These are phyloP conservation scores for Penicillium sumatraense DNA, from an alignment of 2,329 filamentous ascomycete species.

Conservation along the genomic window DNA sequence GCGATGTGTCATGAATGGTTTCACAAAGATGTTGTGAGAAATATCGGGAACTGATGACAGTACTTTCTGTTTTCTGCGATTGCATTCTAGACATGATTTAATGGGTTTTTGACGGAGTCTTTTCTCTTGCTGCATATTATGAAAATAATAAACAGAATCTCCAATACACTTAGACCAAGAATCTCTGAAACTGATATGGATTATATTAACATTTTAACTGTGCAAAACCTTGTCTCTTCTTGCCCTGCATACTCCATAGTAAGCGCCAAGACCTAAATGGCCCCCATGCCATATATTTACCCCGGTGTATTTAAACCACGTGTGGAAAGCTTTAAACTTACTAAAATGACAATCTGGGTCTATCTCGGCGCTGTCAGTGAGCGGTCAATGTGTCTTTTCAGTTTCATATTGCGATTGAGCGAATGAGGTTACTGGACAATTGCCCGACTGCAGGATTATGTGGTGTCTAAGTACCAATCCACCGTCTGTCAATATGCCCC, in stretches of 20 bases:
- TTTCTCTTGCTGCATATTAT: conserved; percentile 19
- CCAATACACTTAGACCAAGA: neutral
- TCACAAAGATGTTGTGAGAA: neutral
- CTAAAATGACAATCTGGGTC: conserved; percentile 9
- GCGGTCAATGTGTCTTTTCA: neutral
- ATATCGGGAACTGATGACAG: neutral
- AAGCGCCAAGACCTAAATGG: conserved; percentile 13
- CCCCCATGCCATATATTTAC: conserved; percentile 13
- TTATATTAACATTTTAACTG: neutral
- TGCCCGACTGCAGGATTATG: neutral
- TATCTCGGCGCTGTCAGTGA: neutral
- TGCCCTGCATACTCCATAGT: conserved; percentile 4
- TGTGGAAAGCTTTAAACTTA: conserved; percentile 1
- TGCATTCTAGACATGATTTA: conserved; percentile 23
- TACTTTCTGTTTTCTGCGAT: conserved; percentile 24
- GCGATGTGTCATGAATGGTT: conserved; percentile 4
- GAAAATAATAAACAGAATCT: neutral
- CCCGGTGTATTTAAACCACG: conserved; percentile 11
- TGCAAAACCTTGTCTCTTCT: neutral
- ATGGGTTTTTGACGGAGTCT: conserved; percentile 21
- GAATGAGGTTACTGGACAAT: neutral
- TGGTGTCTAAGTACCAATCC: neutral
- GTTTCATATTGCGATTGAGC: neutral
- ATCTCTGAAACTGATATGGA: neutral
- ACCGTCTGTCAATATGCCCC: neutral